A percentile compares a stretch with the other conserved stretches of the same genome.
Evolutionary conservation across 2,329 filamentous ascomycete genomes (phyloP).

Genomic region (Penicillium sp.): DNA sequence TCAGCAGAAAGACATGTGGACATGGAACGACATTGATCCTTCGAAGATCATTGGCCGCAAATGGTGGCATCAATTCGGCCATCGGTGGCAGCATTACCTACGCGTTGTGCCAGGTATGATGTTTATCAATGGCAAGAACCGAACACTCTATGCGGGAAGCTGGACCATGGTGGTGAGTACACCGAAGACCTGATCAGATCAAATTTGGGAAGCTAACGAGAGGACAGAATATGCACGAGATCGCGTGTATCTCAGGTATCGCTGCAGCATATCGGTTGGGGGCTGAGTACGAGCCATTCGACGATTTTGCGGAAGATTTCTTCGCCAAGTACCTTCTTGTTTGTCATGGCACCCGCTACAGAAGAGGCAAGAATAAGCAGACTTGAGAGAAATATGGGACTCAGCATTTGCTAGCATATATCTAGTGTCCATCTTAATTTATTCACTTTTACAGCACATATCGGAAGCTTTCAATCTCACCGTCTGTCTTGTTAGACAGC

Average conservation of each 20-base stretch:
- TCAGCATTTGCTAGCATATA: background rate
- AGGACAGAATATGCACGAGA: constrained; percentile 60
- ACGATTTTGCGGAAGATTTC: constrained; percentile 38
- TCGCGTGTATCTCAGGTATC: constrained; percentile 71
- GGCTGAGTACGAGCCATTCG: constrained; percentile 58
- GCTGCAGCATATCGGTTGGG: constrained; percentile 71
- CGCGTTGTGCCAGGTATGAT: constrained; percentile 71
- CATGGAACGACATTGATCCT: constrained; percentile 59
- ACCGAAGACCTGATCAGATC: background rate
- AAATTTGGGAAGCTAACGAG: background rate
- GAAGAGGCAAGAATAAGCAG: constrained; percentile 20
- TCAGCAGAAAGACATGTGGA: constrained; percentile 60
- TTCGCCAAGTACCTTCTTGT: constrained; percentile 41
- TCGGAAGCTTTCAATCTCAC: constrained; percentile 41
- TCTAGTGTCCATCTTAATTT: background rate
- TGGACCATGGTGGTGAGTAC: constrained; percentile 68
- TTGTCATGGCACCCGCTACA: constrained; percentile 37
- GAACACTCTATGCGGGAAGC: constrained; percentile 65
- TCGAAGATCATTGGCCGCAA: constrained; percentile 61
- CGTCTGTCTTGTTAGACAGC: constrained; percentile 42
- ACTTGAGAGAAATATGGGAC: constrained; percentile 8
- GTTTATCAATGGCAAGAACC: constrained; percentile 68
- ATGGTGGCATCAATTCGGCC: constrained; percentile 67
- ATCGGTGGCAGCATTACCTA: constrained; percentile 63
- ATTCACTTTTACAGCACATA: constrained; percentile 35